Conservation (phyloP, 306 rosid species). For the Lathyrus oleraceus region DNA sequence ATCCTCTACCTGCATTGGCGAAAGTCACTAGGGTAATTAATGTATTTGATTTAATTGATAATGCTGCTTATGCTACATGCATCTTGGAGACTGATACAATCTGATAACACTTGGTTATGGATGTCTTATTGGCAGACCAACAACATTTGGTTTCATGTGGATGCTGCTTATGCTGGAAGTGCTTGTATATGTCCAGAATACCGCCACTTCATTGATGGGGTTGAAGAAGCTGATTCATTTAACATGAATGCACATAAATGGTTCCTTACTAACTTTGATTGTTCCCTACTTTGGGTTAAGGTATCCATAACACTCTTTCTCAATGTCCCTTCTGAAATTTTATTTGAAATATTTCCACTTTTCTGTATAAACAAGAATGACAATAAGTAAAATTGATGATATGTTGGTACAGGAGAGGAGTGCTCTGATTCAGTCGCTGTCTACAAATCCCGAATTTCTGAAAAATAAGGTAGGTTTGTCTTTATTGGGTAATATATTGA, state of each 20-base stretch:
- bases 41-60: conserved; percentile 24
- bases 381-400: conserved; percentile 19
- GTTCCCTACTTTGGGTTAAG: conserved; percentile 95
- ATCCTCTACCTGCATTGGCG: conserved; percentile 73
- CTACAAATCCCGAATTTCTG: conserved; percentile 86
- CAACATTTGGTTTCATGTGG: conserved; percentile 88
- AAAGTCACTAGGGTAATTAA: conserved; percentile 72
- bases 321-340: conserved; percentile 28
- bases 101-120: conserved; percentile 30
- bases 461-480: conserved; percentile 67
- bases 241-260: conserved; percentile 97
- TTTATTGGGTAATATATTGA: no score
- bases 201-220: conserved; percentile 77
- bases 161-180: conserved; percentile 98
- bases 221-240: conserved; percentile 90
- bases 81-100: conserved; percentile 24
- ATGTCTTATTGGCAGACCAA: conserved; percentile 49
- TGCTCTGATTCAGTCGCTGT: conserved; percentile 78
- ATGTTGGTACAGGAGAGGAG: conserved; percentile 71
- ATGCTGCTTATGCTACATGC: conserved; percentile 10
- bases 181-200: conserved; percentile 94
- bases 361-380: conserved; percentile 2
- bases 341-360: conserved; percentile 18
- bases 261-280: conserved; percentile 91
- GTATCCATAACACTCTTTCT: conserved; percentile 43